phyloP scores from a whole-genome alignment of 257 asterid genomes.

The Fraxinus anomala region DNA sequence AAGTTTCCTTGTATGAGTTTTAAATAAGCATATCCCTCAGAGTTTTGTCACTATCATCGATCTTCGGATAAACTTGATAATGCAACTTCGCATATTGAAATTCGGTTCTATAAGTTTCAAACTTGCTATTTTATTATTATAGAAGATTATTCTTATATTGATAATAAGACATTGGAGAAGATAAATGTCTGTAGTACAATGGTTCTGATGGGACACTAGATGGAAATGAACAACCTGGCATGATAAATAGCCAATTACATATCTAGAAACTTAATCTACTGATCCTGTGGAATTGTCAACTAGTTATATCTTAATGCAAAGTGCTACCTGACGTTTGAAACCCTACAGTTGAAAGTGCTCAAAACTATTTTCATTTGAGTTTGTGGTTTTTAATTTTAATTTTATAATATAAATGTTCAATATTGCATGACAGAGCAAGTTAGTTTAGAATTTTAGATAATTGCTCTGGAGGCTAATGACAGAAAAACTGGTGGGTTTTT shows the following conservation, averaged over 20 bases:
- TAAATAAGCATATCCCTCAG: not conserved
- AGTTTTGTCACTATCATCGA: not conserved
- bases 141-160: not conserved
- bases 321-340: not conserved
- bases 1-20: not conserved
- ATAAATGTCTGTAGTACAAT: not conserved
- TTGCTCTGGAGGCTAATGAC: not conserved
- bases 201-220: not conserved
- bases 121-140: not conserved
- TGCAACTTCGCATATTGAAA: not conserved
- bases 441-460: no score
- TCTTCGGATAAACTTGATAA: not conserved
- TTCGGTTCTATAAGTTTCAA: not conserved
- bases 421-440: not conserved
- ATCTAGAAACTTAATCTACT: not conserved
- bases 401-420: no score
- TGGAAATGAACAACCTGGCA: not conserved
- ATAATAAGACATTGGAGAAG: not conserved
- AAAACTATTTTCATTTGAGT: not conserved
- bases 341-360: not conserved
- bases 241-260: not conserved
- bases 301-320: not conserved
- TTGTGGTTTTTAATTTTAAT: not conserved
- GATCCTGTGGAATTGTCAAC: not conserved
- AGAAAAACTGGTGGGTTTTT: not conserved